Evolutionary conservation across 768 basidiomycete species (phyloP), one percentile per base, ranked within the genome.

Genomic region (Steccherinum ochraceum): DNA sequence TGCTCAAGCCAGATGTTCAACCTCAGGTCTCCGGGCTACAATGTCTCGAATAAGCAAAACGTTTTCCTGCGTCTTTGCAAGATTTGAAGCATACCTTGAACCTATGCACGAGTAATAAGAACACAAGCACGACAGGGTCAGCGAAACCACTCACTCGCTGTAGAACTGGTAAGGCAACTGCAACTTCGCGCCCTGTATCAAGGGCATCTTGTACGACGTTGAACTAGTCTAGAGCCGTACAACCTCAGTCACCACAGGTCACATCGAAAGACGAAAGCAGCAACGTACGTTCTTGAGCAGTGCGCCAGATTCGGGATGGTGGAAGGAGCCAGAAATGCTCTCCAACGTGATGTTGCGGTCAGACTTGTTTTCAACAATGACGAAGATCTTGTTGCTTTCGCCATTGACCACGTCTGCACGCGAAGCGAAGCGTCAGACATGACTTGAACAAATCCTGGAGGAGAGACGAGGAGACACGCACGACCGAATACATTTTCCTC

Each of bases 371-470:
- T 89, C 88, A 12, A 92, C 73, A 23, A 73, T 66, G 45, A 93
- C 66, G 21, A 68, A 67, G 26, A 93, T 69, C 25, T 76, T 69
- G 63, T 90, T 93, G 61, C 77, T 80, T 72, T 89, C 86, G 52
- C 89, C 89, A 58, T 93, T 93, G 25, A 91, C 81, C 45, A 92
- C 71, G 52, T 90, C 89, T 92, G 60, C n/a, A 55, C n/a, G n/a
- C n/a, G n/a, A n/a, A n/a, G n/a, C n/a, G n/a, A n/a, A n/a, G n/a
- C n/a, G n/a, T n/a, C n/a, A n/a, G 18, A 18, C 5, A 12, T 20
- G 45, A 21, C 12, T 43, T 18, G 25, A 39, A 30, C 41, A 11
- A 20, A 7, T 24, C 23, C 35, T 55, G 40, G 12, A 50, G 7
- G 21, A 27, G 24, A 19, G 52, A 48, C 19, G 3, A 26, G 10